Conservation (phyloP, 352 stramenopile species). For the Phytophthora citrophthora region DNA sequence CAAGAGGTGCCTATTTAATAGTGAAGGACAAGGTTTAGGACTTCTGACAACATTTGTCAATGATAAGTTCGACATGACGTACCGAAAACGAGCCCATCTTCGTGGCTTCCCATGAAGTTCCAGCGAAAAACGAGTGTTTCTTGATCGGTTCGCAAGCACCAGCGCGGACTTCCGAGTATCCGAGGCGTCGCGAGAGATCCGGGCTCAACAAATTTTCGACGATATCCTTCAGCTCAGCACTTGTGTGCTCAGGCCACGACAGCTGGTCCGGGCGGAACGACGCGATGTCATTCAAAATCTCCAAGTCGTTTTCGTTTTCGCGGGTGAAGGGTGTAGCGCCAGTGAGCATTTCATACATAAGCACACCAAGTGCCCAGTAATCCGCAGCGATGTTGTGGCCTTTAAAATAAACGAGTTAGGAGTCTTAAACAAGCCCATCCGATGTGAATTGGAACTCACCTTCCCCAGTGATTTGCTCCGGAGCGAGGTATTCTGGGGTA, state of each 20-base stretch:
- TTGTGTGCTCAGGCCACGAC: slow-evolving; percentile 73
- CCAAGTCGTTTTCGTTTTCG: slow-evolving; percentile 85
- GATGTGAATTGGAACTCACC: slow-evolving; percentile 31
- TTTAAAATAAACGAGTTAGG: slow-evolving; percentile 18
- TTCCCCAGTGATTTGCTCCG: slow-evolving; percentile 89
- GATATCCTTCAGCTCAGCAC: slow-evolving; percentile 76
- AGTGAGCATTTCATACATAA: slow-evolving; percentile 94
- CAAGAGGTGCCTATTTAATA: slow-evolving; percentile 66
- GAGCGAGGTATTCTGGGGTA: slow-evolving; percentile 85
- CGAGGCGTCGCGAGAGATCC: slow-evolving; percentile 61
- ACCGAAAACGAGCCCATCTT: slow-evolving; percentile 85
- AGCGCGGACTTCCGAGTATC: slow-evolving; percentile 57
- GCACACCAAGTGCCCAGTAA: slow-evolving; percentile 94
- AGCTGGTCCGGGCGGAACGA: slow-evolving; percentile 80
- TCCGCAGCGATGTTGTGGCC: slow-evolving; percentile 88
- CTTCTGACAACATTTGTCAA: not conserved
- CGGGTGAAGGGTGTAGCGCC: slow-evolving; percentile 89
- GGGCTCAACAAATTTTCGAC: slow-evolving; percentile 67
- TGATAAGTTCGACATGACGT: slow-evolving; percentile 19
- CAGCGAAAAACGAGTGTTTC: slow-evolving; percentile 84
- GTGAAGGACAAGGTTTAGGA: slow-evolving; percentile 8
- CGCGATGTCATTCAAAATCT: slow-evolving; percentile 89
- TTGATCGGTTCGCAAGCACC: slow-evolving; percentile 77
- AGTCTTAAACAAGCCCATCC: no score
- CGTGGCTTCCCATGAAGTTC: slow-evolving; percentile 82